Evolutionary conservation across 2,329 filamentous ascomycete genomes (phyloP).

Genomic region (Fusarium sp.): DNA sequence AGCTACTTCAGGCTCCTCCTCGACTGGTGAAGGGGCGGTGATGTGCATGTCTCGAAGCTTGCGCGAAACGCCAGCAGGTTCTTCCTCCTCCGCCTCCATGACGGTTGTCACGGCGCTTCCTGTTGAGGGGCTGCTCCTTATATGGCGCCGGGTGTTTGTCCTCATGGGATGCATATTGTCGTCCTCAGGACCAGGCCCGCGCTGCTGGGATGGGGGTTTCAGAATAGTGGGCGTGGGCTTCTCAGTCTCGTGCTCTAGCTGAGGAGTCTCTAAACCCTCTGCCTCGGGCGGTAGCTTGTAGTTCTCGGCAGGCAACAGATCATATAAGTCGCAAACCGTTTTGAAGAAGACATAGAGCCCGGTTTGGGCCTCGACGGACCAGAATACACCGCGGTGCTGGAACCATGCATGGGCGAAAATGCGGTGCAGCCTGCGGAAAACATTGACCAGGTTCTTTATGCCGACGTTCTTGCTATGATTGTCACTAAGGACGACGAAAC

Average conservation of each 20-base stretch:
- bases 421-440: constrained; percentile 92
- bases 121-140: constrained; percentile 82
- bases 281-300: constrained; percentile 96
- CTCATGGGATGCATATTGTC: constrained; percentile 66
- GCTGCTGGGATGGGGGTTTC: constrained; percentile 50
- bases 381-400: constrained; percentile 94
- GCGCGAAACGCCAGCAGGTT: constrained; percentile 60
- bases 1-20: constrained; percentile 59
- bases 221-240: constrained; percentile 52
- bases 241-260: constrained; percentile 57
- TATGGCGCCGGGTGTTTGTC: constrained; percentile 85
- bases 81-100: constrained; percentile 85
- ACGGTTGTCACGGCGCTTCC: constrained; percentile 85
- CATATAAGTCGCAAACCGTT: constrained; percentile 93
- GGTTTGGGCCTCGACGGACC: constrained; percentile 90
- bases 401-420: constrained; percentile 99
- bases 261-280: constrained; percentile 77
- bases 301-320: constrained; percentile 90
- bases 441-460: constrained; percentile 89
- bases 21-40: constrained; percentile 68
- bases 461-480: constrained; percentile 72
- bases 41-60: constrained; percentile 63
- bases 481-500: constrained; percentile 71
- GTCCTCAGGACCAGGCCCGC: constrained; percentile 54
- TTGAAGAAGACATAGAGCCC: constrained; percentile 98